Percentiles rank a stretch among this genome's conserved stretches.
phyloP scores from a whole-genome alignment of 176 grass and related monocot genomes.

The Puccinellia tenuiflora region DNA sequence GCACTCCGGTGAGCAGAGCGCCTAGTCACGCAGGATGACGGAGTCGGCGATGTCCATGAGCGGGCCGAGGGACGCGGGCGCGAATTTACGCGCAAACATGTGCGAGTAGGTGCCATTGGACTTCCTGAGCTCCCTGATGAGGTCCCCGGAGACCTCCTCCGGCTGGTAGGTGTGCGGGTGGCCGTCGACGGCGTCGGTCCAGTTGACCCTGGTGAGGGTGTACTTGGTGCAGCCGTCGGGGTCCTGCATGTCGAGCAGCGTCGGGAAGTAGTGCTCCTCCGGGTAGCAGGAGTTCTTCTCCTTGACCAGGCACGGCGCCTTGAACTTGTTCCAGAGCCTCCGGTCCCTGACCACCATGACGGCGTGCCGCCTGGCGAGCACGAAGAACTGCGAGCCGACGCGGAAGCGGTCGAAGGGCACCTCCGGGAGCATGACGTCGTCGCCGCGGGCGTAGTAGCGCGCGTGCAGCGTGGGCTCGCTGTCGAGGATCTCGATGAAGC shows the following conservation, averaged over 20 bases:
- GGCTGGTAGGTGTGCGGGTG: constrained; percentile 80
- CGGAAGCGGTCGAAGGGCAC: constrained; percentile 80
- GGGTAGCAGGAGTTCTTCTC: constrained; percentile 70
- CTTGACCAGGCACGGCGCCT: constrained; percentile 61
- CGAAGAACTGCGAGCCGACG: constrained; percentile 90
- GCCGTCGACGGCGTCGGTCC: constrained; percentile 59
- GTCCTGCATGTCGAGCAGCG: constrained; percentile 90
- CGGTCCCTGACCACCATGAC: constrained; percentile 78
- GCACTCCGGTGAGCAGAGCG: neutral
- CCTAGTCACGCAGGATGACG: constrained; percentile 75
- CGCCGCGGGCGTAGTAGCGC: constrained; percentile 78
- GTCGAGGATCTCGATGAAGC: constrained; percentile 94
- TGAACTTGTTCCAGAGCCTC: constrained; percentile 93
- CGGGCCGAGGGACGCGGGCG: constrained; percentile 43
- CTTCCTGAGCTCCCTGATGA: constrained; percentile 67
- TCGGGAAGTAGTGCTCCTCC: constrained; percentile 98
- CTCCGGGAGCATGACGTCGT: constrained; percentile 77
- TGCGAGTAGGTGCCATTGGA: constrained; percentile 74
- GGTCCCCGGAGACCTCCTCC: constrained; percentile 50
- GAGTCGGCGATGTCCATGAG: constrained; percentile 65
- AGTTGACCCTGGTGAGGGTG: constrained; percentile 87
- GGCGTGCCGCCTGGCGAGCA: constrained; percentile 61
- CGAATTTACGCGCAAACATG: constrained; percentile 89
- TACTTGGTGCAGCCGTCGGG: constrained; percentile 63
- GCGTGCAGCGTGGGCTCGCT: constrained; percentile 56